Evolutionary conservation across 805 yeast species (phyloP).

Genomic region (Isabelozyma gotoi): DNA sequence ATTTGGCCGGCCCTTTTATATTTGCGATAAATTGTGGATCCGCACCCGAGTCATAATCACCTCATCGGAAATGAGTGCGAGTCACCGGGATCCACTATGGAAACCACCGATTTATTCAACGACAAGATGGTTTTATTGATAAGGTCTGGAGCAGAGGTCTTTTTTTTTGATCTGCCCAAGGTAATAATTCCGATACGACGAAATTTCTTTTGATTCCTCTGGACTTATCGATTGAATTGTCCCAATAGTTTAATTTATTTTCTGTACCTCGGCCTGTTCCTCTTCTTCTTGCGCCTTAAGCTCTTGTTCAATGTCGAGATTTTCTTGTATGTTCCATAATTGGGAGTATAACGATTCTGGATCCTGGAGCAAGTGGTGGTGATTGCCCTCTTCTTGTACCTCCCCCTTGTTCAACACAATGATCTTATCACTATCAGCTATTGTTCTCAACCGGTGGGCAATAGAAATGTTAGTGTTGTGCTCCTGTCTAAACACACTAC

Average conservation of each 20-base stretch:
- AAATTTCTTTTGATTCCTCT: too few relatives aligned
- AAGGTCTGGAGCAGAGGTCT: too few relatives aligned
- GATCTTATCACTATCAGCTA: constrained; percentile 92
- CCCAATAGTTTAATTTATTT: too few relatives aligned
- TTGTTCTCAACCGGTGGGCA: constrained; percentile 91
- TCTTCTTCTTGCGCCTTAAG: constrained; percentile 10
- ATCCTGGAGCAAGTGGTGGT: constrained; percentile 54
- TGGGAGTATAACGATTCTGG: constrained; percentile 67
- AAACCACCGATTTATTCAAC: too few relatives aligned
- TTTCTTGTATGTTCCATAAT: constrained; percentile 92
- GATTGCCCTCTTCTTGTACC: constrained; percentile 89
- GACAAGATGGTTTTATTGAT: too few relatives aligned
- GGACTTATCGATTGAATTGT: too few relatives aligned
- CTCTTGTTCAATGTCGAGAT: constrained; percentile 51
- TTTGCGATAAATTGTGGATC: neutral
- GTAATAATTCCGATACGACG: too few relatives aligned
- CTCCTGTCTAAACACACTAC: constrained; percentile 56
- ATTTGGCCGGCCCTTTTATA: neutral
- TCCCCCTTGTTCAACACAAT: constrained; percentile 78
- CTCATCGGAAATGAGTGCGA: too few relatives aligned
- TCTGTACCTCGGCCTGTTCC: neutral
- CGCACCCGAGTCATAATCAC: too few relatives aligned
- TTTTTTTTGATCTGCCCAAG: too few relatives aligned
- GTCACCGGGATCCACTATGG: too few relatives aligned
- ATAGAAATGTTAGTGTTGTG: constrained; percentile 80